Evolutionary conservation across 148 eudicot species (phyloP), one percentile per base, ranked within the genome.

Genomic region (Chenopodium berlandieri): DNA sequence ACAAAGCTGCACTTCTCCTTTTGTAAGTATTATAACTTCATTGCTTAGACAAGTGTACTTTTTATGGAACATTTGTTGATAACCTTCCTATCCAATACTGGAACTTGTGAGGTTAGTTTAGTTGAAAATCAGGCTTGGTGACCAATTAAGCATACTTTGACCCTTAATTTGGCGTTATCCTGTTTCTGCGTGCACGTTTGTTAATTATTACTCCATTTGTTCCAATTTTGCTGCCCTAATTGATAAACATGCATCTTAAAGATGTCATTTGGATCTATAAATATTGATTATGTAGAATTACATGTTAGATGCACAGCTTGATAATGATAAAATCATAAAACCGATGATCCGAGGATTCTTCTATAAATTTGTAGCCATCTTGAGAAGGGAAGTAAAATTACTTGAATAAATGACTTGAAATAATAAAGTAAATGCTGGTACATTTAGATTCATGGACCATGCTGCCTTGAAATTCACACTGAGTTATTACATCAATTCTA

Each of bases 111-210:
- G 1, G 32, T 11, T 71, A 60, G 68, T 44, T 17, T 40, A 65
- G 31, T 76, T 23, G 54, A 9, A 2, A 30, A 68, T 67, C 47
- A 14, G 56, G 78, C 56, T 54, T 40, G 27, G 71, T 31, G 27
- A 54, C 50, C 4, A 8, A 34, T 62, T 56, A 23, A 67, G 79
- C 19, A 30, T 17, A 22, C 25, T 22, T 37, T 58, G 19, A 46
- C 20, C 56, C 25, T 58, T 56, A n/a, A 63, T 46, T 76, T 82
- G 46, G 80, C 44, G 6, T 52, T 72, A 9, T 46, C 40, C 73
- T 30, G 71, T 19, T 22, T 47, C 1, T 46, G 37, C 44, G 2
- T 5, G 58, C 32, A 8, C 5, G 25, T 70, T 56, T 6, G 60
- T 19, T 17, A 67, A 44, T 40, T 6, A 70, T 19, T 23, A 67